Base-by-base conservation (phyloP, 768 basidiomycete genomes). In the Mycena amicta region DNA sequence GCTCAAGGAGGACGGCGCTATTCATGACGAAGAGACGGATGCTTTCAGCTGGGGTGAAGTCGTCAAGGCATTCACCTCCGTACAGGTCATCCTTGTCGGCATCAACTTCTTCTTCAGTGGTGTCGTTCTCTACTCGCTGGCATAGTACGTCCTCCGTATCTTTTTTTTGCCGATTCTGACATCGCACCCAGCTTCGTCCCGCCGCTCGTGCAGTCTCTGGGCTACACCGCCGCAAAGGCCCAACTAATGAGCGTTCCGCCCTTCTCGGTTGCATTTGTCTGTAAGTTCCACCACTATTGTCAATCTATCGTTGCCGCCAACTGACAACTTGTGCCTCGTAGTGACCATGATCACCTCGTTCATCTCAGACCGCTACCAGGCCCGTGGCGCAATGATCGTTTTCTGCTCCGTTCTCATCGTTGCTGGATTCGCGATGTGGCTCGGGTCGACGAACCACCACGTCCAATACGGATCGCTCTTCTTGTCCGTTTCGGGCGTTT, bases 31-130 rank as follows among this genome's bases (percentile, higher is more conserved):
- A 57, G 77, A 76, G 16, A 60, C 61, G 11, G 82, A 87, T 56
- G 30, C n/a, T 1, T 87, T 88, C 67, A 82, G 77, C 59, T 88
- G 85, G 86, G 65, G 50, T 6, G 85, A 90, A 66, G 81, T 87
- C 20, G 57, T 67, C 4, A 73, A 68, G 63, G 77, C 81, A 0
- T 80, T 79, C 62, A 77, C 68, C 20, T 77, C 81, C 1, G 81
- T 82, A 0, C 88, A 89, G 3, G 77, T 86, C 6, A 77, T 80
- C 74, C 59, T 88, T 47, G 64, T 86, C 25, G 75, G 75, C 0
- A 41, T 85, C 5, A 68, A 75, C 1, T 76, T 84, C 52, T 87
- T 89, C 71, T 75, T 83, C 61, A 77, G 73, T 57, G 87, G 78
- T 22, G 72, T 75, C n/a, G 70, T 80, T 18, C 70, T 83, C 1